Base-by-base conservation (phyloP, 805 yeast species). In the Jamesozyma rosinii region DNA sequence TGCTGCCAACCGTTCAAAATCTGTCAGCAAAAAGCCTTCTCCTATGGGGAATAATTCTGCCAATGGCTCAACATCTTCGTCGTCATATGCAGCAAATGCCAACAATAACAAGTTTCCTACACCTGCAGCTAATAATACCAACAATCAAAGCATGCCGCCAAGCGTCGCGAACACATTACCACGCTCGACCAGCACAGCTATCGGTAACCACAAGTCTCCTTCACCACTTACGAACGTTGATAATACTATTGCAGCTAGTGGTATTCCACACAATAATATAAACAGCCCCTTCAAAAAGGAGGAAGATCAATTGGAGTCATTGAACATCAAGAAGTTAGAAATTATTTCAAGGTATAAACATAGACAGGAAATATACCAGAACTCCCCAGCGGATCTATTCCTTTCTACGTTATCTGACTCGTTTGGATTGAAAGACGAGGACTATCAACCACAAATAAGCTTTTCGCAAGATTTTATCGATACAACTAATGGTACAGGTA, bases 291-390 rank as follows among this genome's bases (percentile, higher is more conserved):
- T 51, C 40, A 58, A 47, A 40, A 55, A 52, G 21, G 67, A 63
- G 40, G 66, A 61, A 42, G 53, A 51, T 4, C 45, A 45, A n/a
- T 47, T 63, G 40, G 56, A 50, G 26, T 52, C 55, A 26, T 43
- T 60, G 48, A 52, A 57, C 31, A 47, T 50, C 15, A 54, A 55
- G 37, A 63, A 61, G 37, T 52, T 53, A 3, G 66, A 63, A 37
- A 47, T 63, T n/a, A 51, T 57, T 14, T 55, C 63, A 3, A 52
- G 66, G 39, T 57, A 50, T 35, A 61, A 63, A 33, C 65, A 61
- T 41, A 57, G 66, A 41, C 64, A 61, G 47, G 62, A 63, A 37
- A 42, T 61, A 5, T 58, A 57, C 35, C 47, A 50, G 27, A 44
- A 47, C 10, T 62, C 66, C 11, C 54, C 63, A 15, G 42, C 55